Evolutionary conservation across 805 yeast genomes (phyloP).

Genomic region (Phaffomyces opuntiae): DNA sequence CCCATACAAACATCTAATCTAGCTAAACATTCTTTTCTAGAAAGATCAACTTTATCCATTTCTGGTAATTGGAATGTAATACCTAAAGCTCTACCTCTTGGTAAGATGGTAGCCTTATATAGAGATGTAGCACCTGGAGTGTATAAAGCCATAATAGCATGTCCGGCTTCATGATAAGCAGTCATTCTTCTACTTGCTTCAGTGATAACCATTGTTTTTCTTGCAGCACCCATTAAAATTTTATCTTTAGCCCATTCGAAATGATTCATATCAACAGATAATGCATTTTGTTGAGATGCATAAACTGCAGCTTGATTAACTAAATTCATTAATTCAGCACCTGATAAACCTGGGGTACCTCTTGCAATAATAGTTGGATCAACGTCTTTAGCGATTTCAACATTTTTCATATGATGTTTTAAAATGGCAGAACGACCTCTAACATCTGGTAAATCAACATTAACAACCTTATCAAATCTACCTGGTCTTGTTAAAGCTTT

Average conservation of each 20-base stretch:
- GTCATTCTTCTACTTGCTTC: conserved; percentile 91
- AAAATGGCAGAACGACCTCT: conserved; percentile 93
- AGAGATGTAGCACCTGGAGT: conserved; percentile 92
- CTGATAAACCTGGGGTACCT: conserved; percentile 97
- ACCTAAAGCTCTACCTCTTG: conserved; percentile 95
- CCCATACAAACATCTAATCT: conserved; percentile 98
- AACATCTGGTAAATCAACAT: conserved; percentile 95
- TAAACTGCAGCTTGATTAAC: conserved; percentile 98
- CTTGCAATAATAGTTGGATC: conserved; percentile 89
- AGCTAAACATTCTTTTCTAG: conserved; percentile 83
- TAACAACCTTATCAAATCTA: conserved; percentile 91
- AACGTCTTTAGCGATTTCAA: conserved; percentile 77
- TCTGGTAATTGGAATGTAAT: conserved; percentile 96
- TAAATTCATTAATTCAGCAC: conserved; percentile 92
- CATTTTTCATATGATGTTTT: conserved; percentile 84
- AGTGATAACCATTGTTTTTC: conserved; percentile 95
- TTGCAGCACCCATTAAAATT: conserved; percentile 96
- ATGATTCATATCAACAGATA: conserved; percentile 83
- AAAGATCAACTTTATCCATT: conserved; percentile 94
- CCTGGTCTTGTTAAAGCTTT: conserved; percentile 98
- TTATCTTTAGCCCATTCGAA: conserved; percentile 99
- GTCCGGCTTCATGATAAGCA: conserved; percentile 99
- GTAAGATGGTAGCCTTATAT: conserved; percentile 94
- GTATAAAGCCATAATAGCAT: conserved; percentile 95
- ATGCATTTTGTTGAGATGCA: conserved; percentile 90